Conservation (phyloP, 2,329 filamentous ascomycete species). For the Alternaria gansuensis region DNA sequence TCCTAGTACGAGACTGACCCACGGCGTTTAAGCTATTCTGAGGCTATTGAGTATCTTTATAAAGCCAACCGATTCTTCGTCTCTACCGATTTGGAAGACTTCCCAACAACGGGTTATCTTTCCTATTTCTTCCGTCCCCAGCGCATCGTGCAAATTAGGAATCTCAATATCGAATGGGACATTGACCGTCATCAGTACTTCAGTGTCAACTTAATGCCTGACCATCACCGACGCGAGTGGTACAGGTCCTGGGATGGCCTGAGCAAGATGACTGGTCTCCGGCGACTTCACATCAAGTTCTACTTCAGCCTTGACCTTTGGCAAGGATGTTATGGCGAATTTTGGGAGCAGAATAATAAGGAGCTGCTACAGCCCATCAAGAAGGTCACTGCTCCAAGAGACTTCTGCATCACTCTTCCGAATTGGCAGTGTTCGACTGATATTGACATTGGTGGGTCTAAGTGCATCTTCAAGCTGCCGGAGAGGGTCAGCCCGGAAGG, state of each 20-base stretch:
- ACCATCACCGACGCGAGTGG: slow-evolving; percentile 21
- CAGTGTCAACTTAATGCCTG: slow-evolving; percentile 9
- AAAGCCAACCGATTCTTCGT: slow-evolving; percentile 31
- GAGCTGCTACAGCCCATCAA: slow-evolving; percentile 26
- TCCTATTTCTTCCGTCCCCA: slow-evolving; percentile 33
- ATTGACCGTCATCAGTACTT: slow-evolving; percentile 22
- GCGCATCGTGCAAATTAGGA: slow-evolving; percentile 29
- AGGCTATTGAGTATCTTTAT: slow-evolving; percentile 36
- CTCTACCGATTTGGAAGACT: slow-evolving; percentile 23
- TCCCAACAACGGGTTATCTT: slow-evolving; percentile 28
- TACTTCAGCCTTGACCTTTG: slow-evolving; percentile 14
- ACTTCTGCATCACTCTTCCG: slow-evolving; percentile 33
- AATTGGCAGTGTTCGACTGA: slow-evolving; percentile 23
- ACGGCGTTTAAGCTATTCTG: slow-evolving; percentile 30
- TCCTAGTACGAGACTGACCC: slow-evolving; percentile 7
- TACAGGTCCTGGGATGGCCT: slow-evolving; percentile 29
- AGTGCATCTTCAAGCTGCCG: slow-evolving; percentile 20
- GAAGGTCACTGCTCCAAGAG: slow-evolving; percentile 20
- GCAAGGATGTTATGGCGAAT: slow-evolving; percentile 18
- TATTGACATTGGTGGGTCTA: slow-evolving; percentile 25
- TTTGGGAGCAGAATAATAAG: slow-evolving; percentile 26
- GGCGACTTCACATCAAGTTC: slow-evolving; percentile 26
- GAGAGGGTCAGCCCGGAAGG: background rate
- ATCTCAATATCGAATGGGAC: slow-evolving; percentile 30
- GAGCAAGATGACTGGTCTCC: slow-evolving; percentile 28